These are phyloP conservation scores for Maudiozyma bulderi DNA, from an alignment of 805 yeast species.

Conservation along the genomic window DNA sequence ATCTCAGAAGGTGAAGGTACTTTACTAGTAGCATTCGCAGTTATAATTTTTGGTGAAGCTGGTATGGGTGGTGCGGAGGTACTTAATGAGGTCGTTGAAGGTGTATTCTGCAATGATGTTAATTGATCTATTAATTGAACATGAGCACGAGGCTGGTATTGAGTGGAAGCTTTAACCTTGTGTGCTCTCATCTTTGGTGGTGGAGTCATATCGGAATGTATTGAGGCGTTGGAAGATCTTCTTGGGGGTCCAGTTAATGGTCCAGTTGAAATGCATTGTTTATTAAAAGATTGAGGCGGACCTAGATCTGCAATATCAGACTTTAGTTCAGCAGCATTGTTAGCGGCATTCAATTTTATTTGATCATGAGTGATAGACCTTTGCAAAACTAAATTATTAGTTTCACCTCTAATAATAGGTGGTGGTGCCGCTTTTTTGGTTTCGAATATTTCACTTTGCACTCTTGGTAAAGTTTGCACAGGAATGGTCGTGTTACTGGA, in stretches of 20 bases:
- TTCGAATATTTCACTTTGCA: slow-evolving; percentile 1
- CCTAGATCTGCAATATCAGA: not conserved
- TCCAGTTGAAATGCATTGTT: not conserved
- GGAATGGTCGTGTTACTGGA: slow-evolving; percentile 3
- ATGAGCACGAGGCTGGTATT: not conserved
- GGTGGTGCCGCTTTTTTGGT: not conserved
- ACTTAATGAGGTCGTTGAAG: not conserved
- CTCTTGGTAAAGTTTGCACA: not conserved
- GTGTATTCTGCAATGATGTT: not conserved
- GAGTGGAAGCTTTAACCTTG: not conserved
- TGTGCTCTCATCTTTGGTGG: slow-evolving; percentile 9
- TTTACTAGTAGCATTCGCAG: too few relatives aligned
- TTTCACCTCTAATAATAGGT: not conserved
- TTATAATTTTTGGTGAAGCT: not conserved
- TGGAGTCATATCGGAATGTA: slow-evolving; percentile 16
- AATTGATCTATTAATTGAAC: not conserved
- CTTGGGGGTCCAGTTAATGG: slow-evolving; percentile 12
- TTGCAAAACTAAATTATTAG: not conserved
- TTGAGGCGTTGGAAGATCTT: slow-evolving; percentile 7
- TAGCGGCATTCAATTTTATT: not conserved
- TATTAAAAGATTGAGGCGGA: slow-evolving; percentile 1
- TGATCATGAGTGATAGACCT: slow-evolving; percentile 1
- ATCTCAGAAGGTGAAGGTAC: too few relatives aligned
- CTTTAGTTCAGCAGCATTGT: not conserved
- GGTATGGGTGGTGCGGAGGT: not conserved